phyloP scores from a whole-genome alignment of 1,284 basidiomycete species.

The Pisolithus thermaeus region DNA sequence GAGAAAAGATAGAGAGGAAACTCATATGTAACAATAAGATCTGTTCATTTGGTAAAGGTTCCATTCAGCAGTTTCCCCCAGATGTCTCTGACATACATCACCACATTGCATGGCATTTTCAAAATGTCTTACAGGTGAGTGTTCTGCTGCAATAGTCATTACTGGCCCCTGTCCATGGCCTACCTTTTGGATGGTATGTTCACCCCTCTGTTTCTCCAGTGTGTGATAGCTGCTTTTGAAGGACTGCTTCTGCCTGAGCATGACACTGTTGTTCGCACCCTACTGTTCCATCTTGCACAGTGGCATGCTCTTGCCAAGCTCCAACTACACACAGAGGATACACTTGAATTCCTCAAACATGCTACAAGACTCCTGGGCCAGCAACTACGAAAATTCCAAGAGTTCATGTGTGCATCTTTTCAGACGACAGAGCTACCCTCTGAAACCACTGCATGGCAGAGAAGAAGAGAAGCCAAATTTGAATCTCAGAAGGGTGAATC shows the following conservation, averaged over 20 bases:
- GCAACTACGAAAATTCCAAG: slow-evolving; percentile 7
- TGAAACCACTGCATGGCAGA: no score
- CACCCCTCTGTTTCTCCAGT: slow-evolving; percentile 9
- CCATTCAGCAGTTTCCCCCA: not conserved
- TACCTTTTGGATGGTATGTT: no score
- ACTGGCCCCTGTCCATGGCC: not conserved
- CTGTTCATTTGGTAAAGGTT: not conserved
- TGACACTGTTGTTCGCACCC: slow-evolving; percentile 7
- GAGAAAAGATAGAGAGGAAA: no score
- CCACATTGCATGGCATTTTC: not conserved
- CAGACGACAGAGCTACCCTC: no score
- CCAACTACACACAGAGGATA: slow-evolving; percentile 14
- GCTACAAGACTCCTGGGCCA: not conserved
- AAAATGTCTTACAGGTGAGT: not conserved
- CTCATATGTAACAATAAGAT: not conserved
- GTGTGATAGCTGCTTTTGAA: slow-evolving; percentile 21
- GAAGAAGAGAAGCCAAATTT: no score
- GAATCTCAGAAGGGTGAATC: no score
- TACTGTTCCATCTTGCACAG: slow-evolving; percentile 12
- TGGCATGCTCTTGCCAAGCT: slow-evolving; percentile 26
- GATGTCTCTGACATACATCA: not conserved
- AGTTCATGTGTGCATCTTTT: not conserved
- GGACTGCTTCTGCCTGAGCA: slow-evolving; percentile 15
- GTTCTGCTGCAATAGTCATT: no score
- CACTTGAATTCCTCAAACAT: not conserved